phyloP scores from a whole-genome alignment of 441 rosid genomes.

The Eutrema salsugineum region DNA sequence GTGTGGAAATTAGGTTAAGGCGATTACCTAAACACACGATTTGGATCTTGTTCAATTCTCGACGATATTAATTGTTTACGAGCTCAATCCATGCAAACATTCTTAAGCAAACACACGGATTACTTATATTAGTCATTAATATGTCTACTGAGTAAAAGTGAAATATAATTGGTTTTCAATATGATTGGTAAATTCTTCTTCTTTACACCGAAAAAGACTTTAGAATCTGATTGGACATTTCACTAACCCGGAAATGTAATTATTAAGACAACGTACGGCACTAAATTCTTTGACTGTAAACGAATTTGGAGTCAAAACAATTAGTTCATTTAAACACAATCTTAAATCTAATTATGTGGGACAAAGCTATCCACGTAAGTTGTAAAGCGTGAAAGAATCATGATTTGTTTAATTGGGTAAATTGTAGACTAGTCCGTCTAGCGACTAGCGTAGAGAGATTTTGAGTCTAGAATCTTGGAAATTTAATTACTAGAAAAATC shows the following conservation, averaged over 20 bases:
- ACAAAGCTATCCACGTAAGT: constrained; percentile 13
- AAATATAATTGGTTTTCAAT: too few species aligned
- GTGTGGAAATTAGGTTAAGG: too few species aligned
- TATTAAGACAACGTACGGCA: not conserved
- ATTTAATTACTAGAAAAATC: not conserved
- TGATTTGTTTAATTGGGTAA: not conserved
- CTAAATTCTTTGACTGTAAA: constrained; percentile 13
- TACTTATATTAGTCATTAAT: too few species aligned
- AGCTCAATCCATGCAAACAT: too few species aligned
- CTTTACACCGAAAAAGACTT: not conserved
- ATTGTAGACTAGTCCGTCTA: constrained; percentile 5
- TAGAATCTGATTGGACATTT: constrained; percentile 16
- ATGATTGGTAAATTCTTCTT: not conserved
- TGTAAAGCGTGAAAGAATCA: not conserved
- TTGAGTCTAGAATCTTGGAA: constrained; percentile 20
- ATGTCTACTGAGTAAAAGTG: too few species aligned
- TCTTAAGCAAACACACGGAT: too few species aligned
- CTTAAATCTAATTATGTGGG: constrained; percentile 12
- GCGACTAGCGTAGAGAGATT: not conserved
- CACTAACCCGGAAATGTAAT: not conserved
- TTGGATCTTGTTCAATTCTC: too few species aligned
- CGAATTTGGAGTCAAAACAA: constrained; percentile 1
- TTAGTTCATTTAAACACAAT: constrained; percentile 12
- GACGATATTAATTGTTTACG: too few species aligned
- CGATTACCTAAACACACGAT: too few species aligned